Percentiles rank a stretch among this genome's conserved stretches.
These are phyloP conservation scores for Fusarium sp. DNA, from an alignment of 2,329 filamentous ascomycete species.

Conservation along the genomic window DNA sequence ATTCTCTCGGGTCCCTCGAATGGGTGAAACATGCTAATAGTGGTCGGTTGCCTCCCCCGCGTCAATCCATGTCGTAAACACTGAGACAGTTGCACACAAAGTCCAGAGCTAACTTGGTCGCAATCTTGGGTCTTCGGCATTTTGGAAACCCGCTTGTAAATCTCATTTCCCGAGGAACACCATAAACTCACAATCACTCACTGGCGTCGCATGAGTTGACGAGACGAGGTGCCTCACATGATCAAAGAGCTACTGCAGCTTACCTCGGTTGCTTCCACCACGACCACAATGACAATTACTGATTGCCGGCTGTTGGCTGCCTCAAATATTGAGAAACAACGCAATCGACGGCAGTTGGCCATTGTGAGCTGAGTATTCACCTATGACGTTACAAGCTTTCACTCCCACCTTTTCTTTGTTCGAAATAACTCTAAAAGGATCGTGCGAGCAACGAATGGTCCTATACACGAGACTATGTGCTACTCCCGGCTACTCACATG, in stretches of 20 bases:
- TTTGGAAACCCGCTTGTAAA: conserved; percentile 17
- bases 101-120: neutral
- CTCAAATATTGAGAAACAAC: neutral
- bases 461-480: neutral
- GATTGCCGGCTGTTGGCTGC: neutral
- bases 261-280: neutral
- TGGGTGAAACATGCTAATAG: conserved; percentile 39
- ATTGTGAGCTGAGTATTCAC: neutral
- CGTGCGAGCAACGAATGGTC: neutral
- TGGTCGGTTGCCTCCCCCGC: conserved; percentile 32
- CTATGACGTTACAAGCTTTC: neutral
- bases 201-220: neutral
- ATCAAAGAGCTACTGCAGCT: neutral
- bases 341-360: neutral
- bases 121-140: conserved; percentile 8
- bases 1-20: conserved; percentile 6
- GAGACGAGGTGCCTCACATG: neutral
- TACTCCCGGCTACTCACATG: neutral
- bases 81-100: conserved; percentile 1
- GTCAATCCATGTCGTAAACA: conserved; percentile 34
- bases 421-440: conserved; percentile 17
- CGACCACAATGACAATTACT: neutral
- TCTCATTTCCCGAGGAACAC: conserved; percentile 26
- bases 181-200: neutral
- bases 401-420: conserved; percentile 25